phyloP scores from a whole-genome alignment of 495 filamentous ascomycete genomes.

The Recurvomyces mirabilis region DNA sequence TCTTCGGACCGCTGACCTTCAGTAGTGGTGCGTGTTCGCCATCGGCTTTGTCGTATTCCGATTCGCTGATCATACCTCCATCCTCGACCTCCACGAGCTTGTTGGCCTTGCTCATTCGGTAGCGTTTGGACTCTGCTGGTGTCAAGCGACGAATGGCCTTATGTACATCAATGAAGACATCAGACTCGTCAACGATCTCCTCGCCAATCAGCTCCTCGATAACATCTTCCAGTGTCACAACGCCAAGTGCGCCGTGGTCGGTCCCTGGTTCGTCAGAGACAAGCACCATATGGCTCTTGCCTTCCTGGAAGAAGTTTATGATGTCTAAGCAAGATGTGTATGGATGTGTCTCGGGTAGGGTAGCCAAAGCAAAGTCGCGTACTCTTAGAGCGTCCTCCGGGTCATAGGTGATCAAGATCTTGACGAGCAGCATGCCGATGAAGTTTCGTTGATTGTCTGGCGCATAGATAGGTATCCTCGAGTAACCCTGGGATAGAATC shows the following conservation, averaged over 20 bases:
- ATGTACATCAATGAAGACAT: conserved; percentile 93
- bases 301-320: conserved; percentile 98
- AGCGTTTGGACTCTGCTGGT: conserved; percentile 51
- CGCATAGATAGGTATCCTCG: conserved; percentile 84
- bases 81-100: conserved; percentile 12
- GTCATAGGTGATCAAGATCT: conserved; percentile 97
- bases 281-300: conserved; percentile 97
- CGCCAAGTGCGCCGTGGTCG: conserved; percentile 77
- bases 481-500: conserved; percentile 88
- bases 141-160: conserved; percentile 81
- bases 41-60: conserved; percentile 13
- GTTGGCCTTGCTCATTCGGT: conserved; percentile 48
- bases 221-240: conserved; percentile 93
- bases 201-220: conserved; percentile 98
- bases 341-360: conserved; percentile 84
- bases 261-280: conserved; percentile 85
- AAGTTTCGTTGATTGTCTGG: conserved; percentile 77
- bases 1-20: conserved; percentile 27
- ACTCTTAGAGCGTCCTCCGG: conserved; percentile 82
- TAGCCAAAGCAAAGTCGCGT: conserved; percentile 81
- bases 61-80: conserved; percentile 3
- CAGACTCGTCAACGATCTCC: conserved; percentile 70
- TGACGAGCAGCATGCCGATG: conserved; percentile 93
- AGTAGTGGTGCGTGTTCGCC: conserved; percentile 18
- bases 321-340: conserved; percentile 96